These are phyloP conservation scores for Pseudogymnoascus sp. DNA, from an alignment of 2,329 filamentous ascomycete species.

Conservation along the genomic window DNA sequence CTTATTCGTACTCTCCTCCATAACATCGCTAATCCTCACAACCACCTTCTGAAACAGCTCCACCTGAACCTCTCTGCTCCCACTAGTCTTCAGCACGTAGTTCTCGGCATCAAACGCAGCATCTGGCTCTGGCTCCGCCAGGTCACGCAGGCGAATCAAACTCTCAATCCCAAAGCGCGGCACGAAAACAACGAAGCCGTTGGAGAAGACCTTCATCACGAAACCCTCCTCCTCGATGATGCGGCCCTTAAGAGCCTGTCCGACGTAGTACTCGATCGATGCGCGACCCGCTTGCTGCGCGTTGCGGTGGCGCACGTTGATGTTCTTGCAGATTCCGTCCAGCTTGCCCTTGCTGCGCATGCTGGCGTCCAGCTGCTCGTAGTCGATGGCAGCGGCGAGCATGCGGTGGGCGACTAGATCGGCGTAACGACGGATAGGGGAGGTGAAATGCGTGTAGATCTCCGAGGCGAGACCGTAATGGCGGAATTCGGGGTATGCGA, in stretches of 20 bases:
- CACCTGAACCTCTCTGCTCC: slow-evolving; percentile 49
- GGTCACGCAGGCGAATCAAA: slow-evolving; percentile 75
- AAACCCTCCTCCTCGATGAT: slow-evolving; percentile 81
- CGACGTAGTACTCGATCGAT: slow-evolving; percentile 95
- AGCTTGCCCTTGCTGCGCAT: slow-evolving; percentile 76
- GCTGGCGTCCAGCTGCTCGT: slow-evolving; percentile 75
- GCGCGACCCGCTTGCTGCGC: slow-evolving; percentile 91
- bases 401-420: slow-evolving; percentile 91
- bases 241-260: slow-evolving; percentile 79
- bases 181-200: slow-evolving; percentile 94
- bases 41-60: slow-evolving; percentile 89
- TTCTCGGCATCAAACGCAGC: slow-evolving; percentile 78
- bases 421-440: slow-evolving; percentile 94
- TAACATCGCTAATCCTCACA: slow-evolving; percentile 83
- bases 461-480: slow-evolving; percentile 94
- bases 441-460: slow-evolving; percentile 98
- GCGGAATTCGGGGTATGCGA: slow-evolving; percentile 87
- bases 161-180: slow-evolving; percentile 93
- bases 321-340: slow-evolving; percentile 93
- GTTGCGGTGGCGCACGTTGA: slow-evolving; percentile 95
- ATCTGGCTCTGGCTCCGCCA: slow-evolving; percentile 69
- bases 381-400: slow-evolving; percentile 89
- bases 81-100: slow-evolving; percentile 61
- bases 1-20: slow-evolving; percentile 95
- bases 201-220: slow-evolving; percentile 94